Conservation (phyloP, 345 rosid species). For the Salix brachista region DNA sequence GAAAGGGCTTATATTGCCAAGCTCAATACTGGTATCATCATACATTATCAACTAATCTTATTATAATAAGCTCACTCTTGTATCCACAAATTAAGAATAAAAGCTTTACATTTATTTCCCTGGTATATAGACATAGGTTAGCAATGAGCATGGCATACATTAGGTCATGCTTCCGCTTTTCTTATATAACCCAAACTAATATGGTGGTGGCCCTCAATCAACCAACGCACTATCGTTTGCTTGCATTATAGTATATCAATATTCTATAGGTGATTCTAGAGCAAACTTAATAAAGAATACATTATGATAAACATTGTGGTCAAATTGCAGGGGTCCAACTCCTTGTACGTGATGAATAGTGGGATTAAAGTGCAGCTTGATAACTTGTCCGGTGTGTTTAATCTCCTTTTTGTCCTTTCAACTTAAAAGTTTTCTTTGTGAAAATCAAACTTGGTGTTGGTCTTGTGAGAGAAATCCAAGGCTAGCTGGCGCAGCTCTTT, state of each 20-base stretch:
- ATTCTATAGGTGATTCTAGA: not conserved
- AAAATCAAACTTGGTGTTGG: constrained; percentile 67
- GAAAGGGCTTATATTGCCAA: not conserved
- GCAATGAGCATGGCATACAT: not conserved
- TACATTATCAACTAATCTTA: not conserved
- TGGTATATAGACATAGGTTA: not conserved
- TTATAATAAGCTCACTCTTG: not conserved
- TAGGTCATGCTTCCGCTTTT: not conserved
- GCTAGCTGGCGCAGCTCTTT: constrained; percentile 66
- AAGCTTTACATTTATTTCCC: not conserved
- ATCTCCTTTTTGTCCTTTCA: not conserved
- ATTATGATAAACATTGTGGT: not conserved
- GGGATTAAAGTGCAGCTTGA: constrained; percentile 3
- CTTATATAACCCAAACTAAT: not conserved
- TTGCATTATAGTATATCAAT: not conserved
- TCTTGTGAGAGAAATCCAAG: constrained; percentile 67
- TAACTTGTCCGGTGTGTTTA: not conserved
- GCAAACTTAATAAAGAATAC: not conserved
- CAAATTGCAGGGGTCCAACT: not conserved
- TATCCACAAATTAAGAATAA: not conserved
- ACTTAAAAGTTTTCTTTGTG: constrained; percentile 69
- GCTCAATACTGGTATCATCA: not conserved
- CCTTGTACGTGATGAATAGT: not conserved
- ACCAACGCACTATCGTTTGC: constrained; percentile 10
- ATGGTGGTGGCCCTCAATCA: not conserved